Evolutionary conservation across 129 eudicot species (phyloP).

Genomic region (Logfia minima): DNA sequence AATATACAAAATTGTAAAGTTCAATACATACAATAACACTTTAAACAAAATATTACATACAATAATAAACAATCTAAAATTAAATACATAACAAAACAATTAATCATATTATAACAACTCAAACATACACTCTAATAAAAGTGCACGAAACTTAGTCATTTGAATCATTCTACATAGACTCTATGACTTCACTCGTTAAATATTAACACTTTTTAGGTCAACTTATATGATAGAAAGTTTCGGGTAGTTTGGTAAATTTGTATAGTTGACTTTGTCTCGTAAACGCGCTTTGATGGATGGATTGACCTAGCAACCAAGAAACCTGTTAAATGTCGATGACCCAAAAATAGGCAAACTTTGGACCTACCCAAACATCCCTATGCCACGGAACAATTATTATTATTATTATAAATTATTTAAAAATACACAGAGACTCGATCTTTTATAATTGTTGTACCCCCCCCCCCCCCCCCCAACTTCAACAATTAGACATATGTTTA

Average conservation of each 20-base stretch:
- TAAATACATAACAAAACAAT: too few relatives aligned
- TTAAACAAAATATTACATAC: too few relatives aligned
- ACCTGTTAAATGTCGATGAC: slow-evolving; percentile 14
- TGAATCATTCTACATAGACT: background rate
- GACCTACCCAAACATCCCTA: slow-evolving; percentile 31
- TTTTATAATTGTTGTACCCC: background rate
- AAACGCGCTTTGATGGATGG: slow-evolving; percentile 36
- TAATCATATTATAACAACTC: too few relatives aligned
- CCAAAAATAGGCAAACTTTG: slow-evolving; percentile 22
- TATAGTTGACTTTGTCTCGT: slow-evolving; percentile 27
- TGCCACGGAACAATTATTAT: slow-evolving; percentile 21
- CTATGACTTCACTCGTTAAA: background rate
- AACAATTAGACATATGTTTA: too few relatives aligned
- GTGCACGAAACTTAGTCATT: background rate
- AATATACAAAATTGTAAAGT: too few relatives aligned
- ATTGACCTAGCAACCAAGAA: slow-evolving; percentile 30
- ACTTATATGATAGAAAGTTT: background rate
- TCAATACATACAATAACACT: too few relatives aligned
- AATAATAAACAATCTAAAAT: too few relatives aligned
- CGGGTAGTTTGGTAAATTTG: slow-evolving; percentile 22
- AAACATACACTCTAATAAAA: background rate
- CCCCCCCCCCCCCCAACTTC: too few relatives aligned
- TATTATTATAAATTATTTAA: too few relatives aligned
- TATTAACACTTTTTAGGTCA: background rate
- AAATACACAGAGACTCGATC: background rate